Evolutionary conservation across 83 land plant species (phyloP).

Genomic region (Picea abies): DNA sequence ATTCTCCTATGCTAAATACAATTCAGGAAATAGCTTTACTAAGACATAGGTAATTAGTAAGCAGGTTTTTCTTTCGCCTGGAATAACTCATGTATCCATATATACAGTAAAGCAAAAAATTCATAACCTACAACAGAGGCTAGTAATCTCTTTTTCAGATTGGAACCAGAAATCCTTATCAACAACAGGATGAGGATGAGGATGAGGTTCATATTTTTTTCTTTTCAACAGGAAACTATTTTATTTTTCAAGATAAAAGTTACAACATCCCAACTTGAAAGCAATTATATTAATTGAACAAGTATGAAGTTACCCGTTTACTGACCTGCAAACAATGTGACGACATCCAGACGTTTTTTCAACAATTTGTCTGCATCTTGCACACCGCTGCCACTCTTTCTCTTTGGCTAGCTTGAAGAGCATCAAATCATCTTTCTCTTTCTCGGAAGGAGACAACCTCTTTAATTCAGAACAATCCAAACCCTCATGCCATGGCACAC

Average conservation of each 20-base stretch:
- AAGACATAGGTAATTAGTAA: too few species aligned
- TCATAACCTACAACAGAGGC: too few species aligned
- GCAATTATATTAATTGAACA: too few species aligned
- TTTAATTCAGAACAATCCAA: conserved; percentile 32
- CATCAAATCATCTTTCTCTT: conserved; percentile 21
- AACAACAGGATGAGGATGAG: too few species aligned
- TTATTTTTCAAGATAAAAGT: neutral
- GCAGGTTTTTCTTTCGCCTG: too few species aligned
- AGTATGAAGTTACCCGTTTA: neutral
- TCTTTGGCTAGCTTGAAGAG: conserved; percentile 25
- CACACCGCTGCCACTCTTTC: conserved; percentile 45
- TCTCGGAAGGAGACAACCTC: conserved; percentile 16
- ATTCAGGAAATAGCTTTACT: too few species aligned
- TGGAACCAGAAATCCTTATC: too few species aligned
- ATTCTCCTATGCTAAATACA: neutral
- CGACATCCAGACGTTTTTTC: conserved; percentile 45
- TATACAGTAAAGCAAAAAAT: too few species aligned
- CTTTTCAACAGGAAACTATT: neutral
- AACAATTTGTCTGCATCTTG: conserved; percentile 37
- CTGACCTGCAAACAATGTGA: conserved; percentile 53
- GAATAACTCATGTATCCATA: too few species aligned
- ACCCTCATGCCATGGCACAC: conserved; percentile 48
- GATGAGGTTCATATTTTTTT: neutral
- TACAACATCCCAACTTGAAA: neutral
- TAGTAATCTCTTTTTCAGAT: too few species aligned